Conservation (phyloP, 768 basidiomycete species). For the Mycena floridula region DNA sequence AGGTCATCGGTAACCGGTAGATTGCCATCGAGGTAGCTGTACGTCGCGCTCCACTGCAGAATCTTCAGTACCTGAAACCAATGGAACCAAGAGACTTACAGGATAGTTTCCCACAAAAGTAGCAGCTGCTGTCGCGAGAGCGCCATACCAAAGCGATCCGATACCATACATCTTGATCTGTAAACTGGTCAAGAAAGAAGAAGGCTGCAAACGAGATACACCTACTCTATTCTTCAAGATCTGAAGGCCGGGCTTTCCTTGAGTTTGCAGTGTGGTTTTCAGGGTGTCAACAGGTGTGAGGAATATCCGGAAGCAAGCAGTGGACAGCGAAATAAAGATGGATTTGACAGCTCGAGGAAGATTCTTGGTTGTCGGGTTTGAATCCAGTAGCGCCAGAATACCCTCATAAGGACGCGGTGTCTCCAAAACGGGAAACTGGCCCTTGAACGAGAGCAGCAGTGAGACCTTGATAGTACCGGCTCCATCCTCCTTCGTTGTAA, state of each 20-base stretch:
- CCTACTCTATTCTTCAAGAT: conserved; percentile 64
- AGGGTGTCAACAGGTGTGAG: conserved; percentile 90
- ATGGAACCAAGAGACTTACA: conserved; percentile 29
- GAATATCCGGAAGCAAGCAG: conserved; percentile 85
- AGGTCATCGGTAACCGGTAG: conserved; percentile 54
- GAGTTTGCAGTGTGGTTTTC: conserved; percentile 94
- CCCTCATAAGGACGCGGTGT: conserved; percentile 94
- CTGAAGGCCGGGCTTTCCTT: conserved; percentile 63
- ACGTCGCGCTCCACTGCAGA: conserved; percentile 75
- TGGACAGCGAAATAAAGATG: conserved; percentile 68
- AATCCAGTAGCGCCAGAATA: conserved; percentile 78
- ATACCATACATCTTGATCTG: conserved; percentile 75
- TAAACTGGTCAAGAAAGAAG: neutral
- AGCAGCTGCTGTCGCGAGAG: conserved; percentile 85
- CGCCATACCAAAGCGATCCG: conserved; percentile 82
- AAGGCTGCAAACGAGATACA: neutral
- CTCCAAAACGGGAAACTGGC: conserved; percentile 81
- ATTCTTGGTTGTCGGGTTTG: conserved; percentile 62
- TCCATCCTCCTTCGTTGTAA: conserved; percentile 72
- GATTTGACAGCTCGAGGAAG: conserved; percentile 70
- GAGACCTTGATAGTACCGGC: conserved; percentile 86
- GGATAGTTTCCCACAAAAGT: conserved; percentile 93
- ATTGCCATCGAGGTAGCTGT: conserved; percentile 67
- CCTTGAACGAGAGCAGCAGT: conserved; percentile 82
- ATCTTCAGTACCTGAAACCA: neutral